These are phyloP conservation scores for Omphalotus guepiniiformis DNA, from an alignment of 768 basidiomycete species.

Conservation along the genomic window DNA sequence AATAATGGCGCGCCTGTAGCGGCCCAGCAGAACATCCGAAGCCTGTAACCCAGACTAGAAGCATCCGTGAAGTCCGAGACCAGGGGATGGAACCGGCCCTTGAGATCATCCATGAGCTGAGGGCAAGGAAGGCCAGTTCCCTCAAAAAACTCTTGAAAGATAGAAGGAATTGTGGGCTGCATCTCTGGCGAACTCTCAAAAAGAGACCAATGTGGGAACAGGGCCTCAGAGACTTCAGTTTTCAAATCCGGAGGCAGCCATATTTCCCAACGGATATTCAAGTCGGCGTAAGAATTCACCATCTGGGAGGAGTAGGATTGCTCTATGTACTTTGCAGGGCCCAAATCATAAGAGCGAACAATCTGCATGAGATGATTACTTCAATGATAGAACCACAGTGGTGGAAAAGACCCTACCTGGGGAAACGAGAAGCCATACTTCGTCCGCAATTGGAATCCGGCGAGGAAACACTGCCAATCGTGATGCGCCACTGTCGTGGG, in stretches of 20 bases:
- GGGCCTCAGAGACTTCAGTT: background rate
- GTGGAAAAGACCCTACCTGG: background rate
- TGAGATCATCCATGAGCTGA: background rate
- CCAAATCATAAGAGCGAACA: no score
- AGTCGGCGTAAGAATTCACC: no score
- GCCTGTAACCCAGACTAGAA: background rate
- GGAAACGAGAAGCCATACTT: background rate
- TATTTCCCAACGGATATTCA: no score
- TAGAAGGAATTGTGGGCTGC: background rate
- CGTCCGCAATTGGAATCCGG: background rate
- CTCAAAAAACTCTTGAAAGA: background rate
- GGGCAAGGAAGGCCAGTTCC: background rate
- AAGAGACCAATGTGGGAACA: no score
- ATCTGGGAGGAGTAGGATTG: no score
- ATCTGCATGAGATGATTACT: no score
- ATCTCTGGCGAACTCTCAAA: no score
- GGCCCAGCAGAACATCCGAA: background rate
- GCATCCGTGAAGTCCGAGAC: background rate
- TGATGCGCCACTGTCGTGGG: background rate
- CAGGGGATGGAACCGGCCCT: background rate
- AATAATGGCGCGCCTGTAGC: background rate
- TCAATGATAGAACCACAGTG: background rate
- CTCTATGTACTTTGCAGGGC: no score
- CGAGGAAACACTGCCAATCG: background rate
- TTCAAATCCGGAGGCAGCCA: no score